These are phyloP conservation scores for Spraguea lophii DNA, from an alignment of 371 early-diverging fungal genomes.

Conservation along the genomic window DNA sequence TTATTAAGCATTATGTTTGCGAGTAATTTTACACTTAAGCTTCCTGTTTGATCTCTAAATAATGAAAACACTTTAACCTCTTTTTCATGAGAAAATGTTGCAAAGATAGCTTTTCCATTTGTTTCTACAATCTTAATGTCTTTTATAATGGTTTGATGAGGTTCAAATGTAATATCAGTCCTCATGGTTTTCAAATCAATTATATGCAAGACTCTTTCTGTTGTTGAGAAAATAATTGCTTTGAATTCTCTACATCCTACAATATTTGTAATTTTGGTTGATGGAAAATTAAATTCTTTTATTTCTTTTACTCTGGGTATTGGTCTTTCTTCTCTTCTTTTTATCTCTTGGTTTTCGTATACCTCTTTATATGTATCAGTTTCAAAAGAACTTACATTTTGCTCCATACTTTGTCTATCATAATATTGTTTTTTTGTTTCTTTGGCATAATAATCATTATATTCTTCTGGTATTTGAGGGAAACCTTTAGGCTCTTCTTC, in stretches of 20 bases:
- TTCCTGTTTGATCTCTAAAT: background rate
- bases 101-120: background rate
- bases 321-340: background rate
- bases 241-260: too few relatives aligned
- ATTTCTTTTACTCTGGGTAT: background rate
- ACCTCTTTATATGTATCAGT: background rate
- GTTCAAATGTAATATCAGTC: constrained; percentile 11
- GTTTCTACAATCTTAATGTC: constrained; percentile 10
- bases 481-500: background rate
- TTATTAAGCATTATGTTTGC: constrained; percentile 5
- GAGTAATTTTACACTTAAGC: background rate
- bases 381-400: background rate
- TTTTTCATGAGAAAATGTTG: constrained; percentile 2
- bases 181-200: constrained; percentile 15
- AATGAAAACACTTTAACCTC: constrained; percentile 14
- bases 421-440: too few relatives aligned
- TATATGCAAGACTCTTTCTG: constrained; percentile 1
- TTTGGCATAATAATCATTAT: background rate
- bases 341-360: background rate
- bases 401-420: background rate
- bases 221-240: too few relatives aligned
- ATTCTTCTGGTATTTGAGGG: background rate
- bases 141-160: constrained; percentile 8
- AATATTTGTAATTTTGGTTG: too few relatives aligned
- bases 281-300: too few relatives aligned